phyloP scores from a whole-genome alignment of 352 stramenopile species.

The Pythium chondricola region DNA sequence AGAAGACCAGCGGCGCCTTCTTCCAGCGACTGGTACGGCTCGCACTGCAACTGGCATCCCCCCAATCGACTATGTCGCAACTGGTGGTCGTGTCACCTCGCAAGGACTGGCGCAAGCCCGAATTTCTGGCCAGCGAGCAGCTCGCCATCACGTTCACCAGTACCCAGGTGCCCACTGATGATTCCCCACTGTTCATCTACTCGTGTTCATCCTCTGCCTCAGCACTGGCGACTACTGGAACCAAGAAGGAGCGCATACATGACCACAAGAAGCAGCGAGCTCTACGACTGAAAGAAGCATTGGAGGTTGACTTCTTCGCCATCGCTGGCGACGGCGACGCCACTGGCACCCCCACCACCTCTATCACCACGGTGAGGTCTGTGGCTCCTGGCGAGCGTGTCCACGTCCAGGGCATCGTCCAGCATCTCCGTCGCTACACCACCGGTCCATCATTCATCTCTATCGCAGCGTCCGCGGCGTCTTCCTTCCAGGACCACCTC shows the following conservation, averaged over 20 bases:
- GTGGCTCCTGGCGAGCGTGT: not conserved
- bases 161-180: not conserved
- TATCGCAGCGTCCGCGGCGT: not conserved
- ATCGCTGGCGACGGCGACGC: too few relatives aligned
- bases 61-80: not conserved
- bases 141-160: constrained; percentile 6
- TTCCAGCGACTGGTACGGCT: constrained; percentile 33
- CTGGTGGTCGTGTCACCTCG: constrained; percentile 43
- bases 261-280: constrained; percentile 11
- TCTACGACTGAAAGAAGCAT: constrained; percentile 8
- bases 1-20: constrained; percentile 25
- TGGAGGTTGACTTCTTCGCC: constrained; percentile 10
- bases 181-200: constrained; percentile 5
- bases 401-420: constrained; percentile 8
- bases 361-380: not conserved
- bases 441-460: constrained; percentile 20
- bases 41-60: constrained; percentile 1
- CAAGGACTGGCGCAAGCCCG: constrained; percentile 62
- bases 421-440: constrained; percentile 18
- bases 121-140: constrained; percentile 35
- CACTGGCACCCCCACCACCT: not conserved
- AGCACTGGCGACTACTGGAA: not conserved
- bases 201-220: constrained; percentile 6
- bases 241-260: not conserved
- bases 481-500: constrained; percentile 14